Evolutionary conservation across 2,329 filamentous ascomycete species (phyloP), one percentile per base, ranked within the genome.

Genomic region (Coniochaeta hoffmannii): DNA sequence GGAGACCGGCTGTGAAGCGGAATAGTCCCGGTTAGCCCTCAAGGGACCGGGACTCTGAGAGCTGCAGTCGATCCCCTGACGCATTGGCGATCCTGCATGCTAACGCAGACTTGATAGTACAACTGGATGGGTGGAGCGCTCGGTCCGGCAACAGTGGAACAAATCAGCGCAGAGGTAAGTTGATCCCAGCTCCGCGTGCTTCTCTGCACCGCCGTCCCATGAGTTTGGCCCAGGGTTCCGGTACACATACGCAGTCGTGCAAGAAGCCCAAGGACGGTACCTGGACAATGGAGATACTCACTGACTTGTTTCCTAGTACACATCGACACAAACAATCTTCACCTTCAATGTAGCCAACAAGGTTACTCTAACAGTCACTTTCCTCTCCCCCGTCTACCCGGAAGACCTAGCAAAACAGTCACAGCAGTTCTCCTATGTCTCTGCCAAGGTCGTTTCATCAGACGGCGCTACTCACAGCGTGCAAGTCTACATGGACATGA

Each of bases 401-500:
- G 71, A 81, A 30, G 87, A 91, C 63, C 67, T 87, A 19, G 77
- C 77, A 58, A 75, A 86, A 34, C 86, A 90, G 65, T 89, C 87
- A 7, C 72, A 89, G 46, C 75, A 83, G 17, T 88, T 87, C 59
- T 87, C 87, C 1, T 91, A 90, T 69, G 71, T 91, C 55, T 72
- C 87, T 28, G 79, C 88, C 26, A 77, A 76, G 10, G 82, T 88
- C 7, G 69, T 69, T 34, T 87, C 87, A 1, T 63, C 81, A 2
- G 87, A 91, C 67, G 85, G 83, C 11, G 65, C 65, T 2, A 61
- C 73, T 1, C 88, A 91, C 66, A 71, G 80, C 44, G 84, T 90
- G 1, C 81, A 89, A 63, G 64, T 91, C 4, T 91, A 92, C 65
- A 77, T 85, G 24, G 88, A 91, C 64, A 83, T 90, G 36, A 85